These are phyloP conservation scores for Daldinia childiae DNA, from an alignment of 495 filamentous ascomycete species.

Conservation along the genomic window DNA sequence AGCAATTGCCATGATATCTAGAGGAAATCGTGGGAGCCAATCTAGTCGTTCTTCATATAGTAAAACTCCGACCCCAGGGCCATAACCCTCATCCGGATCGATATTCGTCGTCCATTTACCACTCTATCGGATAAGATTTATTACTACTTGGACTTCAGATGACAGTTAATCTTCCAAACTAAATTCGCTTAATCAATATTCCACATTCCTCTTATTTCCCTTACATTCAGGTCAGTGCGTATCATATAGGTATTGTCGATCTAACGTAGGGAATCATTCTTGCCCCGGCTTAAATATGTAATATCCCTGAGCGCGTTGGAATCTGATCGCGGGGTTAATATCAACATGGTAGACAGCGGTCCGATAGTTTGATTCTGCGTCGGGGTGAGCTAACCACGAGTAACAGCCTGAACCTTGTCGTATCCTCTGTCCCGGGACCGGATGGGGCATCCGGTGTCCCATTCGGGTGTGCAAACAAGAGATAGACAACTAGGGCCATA, in stretches of 20 bases:
- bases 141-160: background rate
- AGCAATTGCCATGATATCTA: background rate
- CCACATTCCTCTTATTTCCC: background rate
- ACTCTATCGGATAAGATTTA: constrained; percentile 4
- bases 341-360: background rate
- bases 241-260: background rate
- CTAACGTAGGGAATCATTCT: background rate
- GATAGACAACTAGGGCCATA: background rate
- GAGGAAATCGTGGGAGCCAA: background rate
- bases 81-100: background rate
- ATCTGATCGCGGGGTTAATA: background rate
- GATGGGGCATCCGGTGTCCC: background rate
- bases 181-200: background rate
- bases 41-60: background rate
- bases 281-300: background rate
- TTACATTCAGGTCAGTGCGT: background rate
- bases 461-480: background rate
- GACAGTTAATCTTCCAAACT: background rate
- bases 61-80: background rate
- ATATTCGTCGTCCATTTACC: constrained; percentile 2
- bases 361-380: background rate
- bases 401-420: constrained; percentile 15
- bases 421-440: background rate
- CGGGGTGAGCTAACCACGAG: background rate
- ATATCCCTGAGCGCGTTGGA: background rate